Conservation (phyloP, 2,329 filamentous ascomycete species). For the Pleomassaria siparia region DNA sequence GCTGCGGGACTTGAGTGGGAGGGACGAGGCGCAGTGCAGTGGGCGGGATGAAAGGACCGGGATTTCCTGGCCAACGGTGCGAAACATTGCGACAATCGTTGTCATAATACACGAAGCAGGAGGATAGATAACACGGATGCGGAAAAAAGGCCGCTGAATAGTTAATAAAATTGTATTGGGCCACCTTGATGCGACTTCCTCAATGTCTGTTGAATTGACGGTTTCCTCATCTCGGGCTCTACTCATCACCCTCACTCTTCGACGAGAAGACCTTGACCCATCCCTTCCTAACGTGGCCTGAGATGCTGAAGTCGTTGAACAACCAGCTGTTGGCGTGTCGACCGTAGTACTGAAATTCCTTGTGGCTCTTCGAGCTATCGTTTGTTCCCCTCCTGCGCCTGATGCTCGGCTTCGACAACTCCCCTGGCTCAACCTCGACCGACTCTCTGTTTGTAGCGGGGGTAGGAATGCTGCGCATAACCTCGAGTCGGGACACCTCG, state of each 20-base stretch:
- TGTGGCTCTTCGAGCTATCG: slow-evolving; percentile 16
- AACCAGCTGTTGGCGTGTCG: slow-evolving; percentile 42
- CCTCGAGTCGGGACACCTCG: slow-evolving; percentile 16
- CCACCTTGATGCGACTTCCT: no score
- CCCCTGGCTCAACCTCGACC: slow-evolving; percentile 23
- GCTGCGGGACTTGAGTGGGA: no score
- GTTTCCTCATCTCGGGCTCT: neutral
- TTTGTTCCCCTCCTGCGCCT: slow-evolving; percentile 20
- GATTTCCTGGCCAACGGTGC: no score
- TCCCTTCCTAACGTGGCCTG: slow-evolving; percentile 33
- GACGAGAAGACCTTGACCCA: slow-evolving; percentile 29
- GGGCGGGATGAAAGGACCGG: no score
- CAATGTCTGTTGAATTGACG: neutral
- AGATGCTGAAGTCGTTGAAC: slow-evolving; percentile 42
- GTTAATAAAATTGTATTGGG: no score
- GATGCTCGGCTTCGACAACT: slow-evolving; percentile 33
- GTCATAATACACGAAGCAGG: no score
- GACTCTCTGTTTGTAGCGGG: slow-evolving; percentile 17
- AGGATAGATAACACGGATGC: no score
- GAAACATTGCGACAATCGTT: no score
- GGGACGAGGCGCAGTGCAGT: no score
- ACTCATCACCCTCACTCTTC: slow-evolving; percentile 14
- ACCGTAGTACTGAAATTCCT: slow-evolving; percentile 37
- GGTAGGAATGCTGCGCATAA: slow-evolving; percentile 14
- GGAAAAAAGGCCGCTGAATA: no score